Percentiles rank a stretch among this genome's conserved stretches.
phyloP scores from a whole-genome alignment of 768 basidiomycete species.

The Galerina marginata region DNA sequence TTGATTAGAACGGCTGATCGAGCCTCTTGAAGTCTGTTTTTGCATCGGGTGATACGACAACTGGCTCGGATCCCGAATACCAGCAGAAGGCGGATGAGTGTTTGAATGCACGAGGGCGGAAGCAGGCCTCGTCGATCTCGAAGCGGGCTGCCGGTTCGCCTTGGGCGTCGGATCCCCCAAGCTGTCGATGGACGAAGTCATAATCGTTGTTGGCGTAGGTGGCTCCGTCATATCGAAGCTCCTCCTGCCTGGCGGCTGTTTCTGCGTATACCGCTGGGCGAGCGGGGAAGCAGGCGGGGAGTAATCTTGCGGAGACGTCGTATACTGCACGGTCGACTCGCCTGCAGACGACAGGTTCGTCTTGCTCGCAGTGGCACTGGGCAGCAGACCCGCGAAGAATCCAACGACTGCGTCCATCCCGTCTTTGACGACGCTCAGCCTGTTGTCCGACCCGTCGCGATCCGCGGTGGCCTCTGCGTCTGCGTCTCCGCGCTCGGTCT shows the following conservation, averaged over 20 bases:
- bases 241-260: conserved; percentile 17
- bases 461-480: conserved; percentile 35
- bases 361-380: conserved; percentile 35
- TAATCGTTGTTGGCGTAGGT: conserved; percentile 29
- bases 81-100: not conserved
- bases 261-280: conserved; percentile 21
- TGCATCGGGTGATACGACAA: conserved; percentile 14
- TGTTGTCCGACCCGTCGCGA: conserved; percentile 32
- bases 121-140: conserved; percentile 10
- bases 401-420: conserved; percentile 69
- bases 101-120: conserved; percentile 8
- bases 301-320: conserved; percentile 25
- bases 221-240: conserved; percentile 28
- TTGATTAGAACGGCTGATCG: conserved; percentile 17
- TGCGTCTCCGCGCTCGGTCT: conserved; percentile 58
- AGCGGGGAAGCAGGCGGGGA: conserved; percentile 42
- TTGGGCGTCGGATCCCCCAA: conserved; percentile 32
- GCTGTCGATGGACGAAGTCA: conserved; percentile 42
- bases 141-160: conserved; percentile 13
- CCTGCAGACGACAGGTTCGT: conserved; percentile 8
- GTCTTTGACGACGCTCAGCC: conserved; percentile 46
- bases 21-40: conserved; percentile 27
- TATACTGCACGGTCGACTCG: conserved; percentile 2
- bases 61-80: conserved; percentile 16
- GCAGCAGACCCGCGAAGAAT: conserved; percentile 69